Conservation (phyloP, 2,329 filamentous ascomycete species). For the Trichoderma citrinoviride region DNA sequence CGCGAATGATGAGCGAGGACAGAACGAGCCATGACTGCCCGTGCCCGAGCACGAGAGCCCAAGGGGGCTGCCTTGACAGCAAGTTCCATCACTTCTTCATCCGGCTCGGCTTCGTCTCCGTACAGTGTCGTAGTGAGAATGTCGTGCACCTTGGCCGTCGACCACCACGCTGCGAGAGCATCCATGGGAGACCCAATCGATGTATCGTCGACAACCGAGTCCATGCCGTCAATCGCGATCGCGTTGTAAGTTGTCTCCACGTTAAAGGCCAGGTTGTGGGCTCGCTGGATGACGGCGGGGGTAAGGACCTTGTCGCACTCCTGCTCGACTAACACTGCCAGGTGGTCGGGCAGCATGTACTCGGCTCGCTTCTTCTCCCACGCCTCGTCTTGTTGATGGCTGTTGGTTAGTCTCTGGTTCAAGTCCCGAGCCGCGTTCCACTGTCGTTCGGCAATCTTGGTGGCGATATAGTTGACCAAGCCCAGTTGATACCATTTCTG, state of each 20-base stretch:
- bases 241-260: conserved; percentile 66
- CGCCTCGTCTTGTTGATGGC: neutral
- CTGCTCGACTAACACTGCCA: conserved; percentile 71
- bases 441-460: conserved; percentile 68
- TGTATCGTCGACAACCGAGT: conserved; percentile 79
- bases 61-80: conserved; percentile 74
- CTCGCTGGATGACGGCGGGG: conserved; percentile 74
- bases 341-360: conserved; percentile 67
- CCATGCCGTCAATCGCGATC: conserved; percentile 68
- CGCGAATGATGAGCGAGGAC: conserved; percentile 54
- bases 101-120: conserved; percentile 34
- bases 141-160: conserved; percentile 68
- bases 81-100: conserved; percentile 55
- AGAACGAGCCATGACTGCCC: conserved; percentile 58
- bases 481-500: conserved; percentile 63
- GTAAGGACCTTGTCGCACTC: conserved; percentile 81
- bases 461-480: conserved; percentile 66
- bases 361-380: conserved; percentile 34
- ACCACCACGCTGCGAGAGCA: conserved; percentile 89
- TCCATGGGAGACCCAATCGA: conserved; percentile 85
- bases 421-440: conserved; percentile 80
- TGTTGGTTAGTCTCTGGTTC: conserved; percentile 35
- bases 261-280: conserved; percentile 89
- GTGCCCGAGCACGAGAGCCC: conserved; percentile 67
- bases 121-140: conserved; percentile 64